These are phyloP conservation scores for Termitomyces sp. DNA, from an alignment of 768 basidiomycete species.

Conservation along the genomic window DNA sequence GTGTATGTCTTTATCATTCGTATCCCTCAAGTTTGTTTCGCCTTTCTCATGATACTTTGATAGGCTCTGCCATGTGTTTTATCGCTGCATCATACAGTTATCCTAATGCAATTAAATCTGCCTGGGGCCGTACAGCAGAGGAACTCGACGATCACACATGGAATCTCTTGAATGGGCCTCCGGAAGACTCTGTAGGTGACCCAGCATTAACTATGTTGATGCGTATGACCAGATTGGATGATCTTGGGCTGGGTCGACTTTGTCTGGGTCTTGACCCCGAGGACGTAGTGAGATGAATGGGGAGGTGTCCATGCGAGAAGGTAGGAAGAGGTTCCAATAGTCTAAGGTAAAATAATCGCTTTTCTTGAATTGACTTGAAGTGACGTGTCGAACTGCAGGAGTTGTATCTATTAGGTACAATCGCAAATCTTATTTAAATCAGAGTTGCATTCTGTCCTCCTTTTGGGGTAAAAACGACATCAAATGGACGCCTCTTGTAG, in stretches of 20 bases:
- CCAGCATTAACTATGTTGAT: constrained; percentile 55
- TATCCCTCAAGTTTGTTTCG: background rate
- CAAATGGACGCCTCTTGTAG: too few relatives aligned
- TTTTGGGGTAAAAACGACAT: background rate
- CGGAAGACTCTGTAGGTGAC: constrained; percentile 29
- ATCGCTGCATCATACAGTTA: constrained; percentile 64
- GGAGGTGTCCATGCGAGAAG: background rate
- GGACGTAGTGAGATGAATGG: background rate
- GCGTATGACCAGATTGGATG: constrained; percentile 70
- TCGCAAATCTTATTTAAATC: background rate
- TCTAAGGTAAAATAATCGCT: background rate
- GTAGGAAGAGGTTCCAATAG: too few relatives aligned
- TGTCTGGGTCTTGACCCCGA: constrained; percentile 32
- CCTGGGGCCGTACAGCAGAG: constrained; percentile 65
- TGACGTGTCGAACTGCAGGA: background rate
- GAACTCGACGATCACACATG: constrained; percentile 67
- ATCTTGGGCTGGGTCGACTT: constrained; percentile 68
- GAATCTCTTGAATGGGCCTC: constrained; percentile 48
- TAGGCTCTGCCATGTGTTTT: constrained; percentile 77
- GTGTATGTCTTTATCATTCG: constrained; percentile 40
- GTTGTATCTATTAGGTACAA: background rate
- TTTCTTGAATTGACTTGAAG: background rate
- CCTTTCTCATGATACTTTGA: background rate
- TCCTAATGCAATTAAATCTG: constrained; percentile 54
- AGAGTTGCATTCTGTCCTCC: too few relatives aligned